Evolutionary conservation across 495 filamentous ascomycete genomes (phyloP), one percentile per base, ranked within the genome.

Genomic region (Aspergillus leporis): DNA sequence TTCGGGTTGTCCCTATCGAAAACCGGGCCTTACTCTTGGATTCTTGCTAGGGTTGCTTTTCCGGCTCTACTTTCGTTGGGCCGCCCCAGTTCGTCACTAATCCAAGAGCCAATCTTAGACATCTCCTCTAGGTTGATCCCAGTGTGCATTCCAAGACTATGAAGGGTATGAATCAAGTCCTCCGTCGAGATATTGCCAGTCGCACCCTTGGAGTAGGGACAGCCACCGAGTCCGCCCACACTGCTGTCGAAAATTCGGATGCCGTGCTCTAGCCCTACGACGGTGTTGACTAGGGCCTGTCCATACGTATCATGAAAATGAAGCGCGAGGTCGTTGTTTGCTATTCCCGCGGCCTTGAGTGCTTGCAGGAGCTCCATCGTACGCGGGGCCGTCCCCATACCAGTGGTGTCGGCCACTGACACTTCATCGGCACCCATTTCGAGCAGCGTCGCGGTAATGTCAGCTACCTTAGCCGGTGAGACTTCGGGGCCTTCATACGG

Each of bases 231-330:
- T 0, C 95, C 95, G 2, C 86, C 93, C 12, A 98, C 92, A 53
- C 89, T 90, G 58, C 85, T 86, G 69, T 99, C 94, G 73, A 98
- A 98, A 1, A 86, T 89, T 43, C 94, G 73, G 55, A 99, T 87
- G 0, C 94, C 94, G 55, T 91, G 87, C 72, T 97, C 93, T 9
- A 98, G 76, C 21, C 88, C 87, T 3, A 97, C 89, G 5, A 92
- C 83, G 0, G 88, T 89, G 67, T 98, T 97, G 30, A 96, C 90
- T 54, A 98, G 77, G 8, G 95, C 95, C 75, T 94, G 90, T 10
- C 93, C 95, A 72, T 95, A 99, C 5, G 95, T 99, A 66, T 98
- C 92, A 62, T 98, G 94, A 68, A 97, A 97, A 66, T 98, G 94
- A 71, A 96, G 85, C 2, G 93, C 93, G 2, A 98, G 64, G 64